These are phyloP conservation scores for Moringa oleifera DNA, from an alignment of 345 rosid genomes.

Conservation along the genomic window DNA sequence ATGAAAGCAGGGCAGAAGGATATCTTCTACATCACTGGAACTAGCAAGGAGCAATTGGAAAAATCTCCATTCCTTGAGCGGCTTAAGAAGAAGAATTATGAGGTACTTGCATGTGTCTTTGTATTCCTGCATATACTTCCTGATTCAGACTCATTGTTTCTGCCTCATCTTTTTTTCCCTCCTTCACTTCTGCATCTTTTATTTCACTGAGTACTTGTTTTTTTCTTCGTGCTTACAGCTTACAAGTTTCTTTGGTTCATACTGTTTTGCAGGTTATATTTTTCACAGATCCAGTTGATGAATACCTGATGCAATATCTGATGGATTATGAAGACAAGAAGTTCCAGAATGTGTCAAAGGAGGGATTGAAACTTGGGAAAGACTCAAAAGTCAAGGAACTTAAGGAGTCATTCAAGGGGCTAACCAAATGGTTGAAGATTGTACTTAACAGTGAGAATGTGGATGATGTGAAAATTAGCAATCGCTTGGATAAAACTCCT, in stretches of 20 bases:
- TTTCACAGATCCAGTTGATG: slow-evolving; percentile 97
- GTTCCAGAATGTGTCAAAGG: slow-evolving; percentile 95
- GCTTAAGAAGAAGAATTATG: slow-evolving; percentile 88
- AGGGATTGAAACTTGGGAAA: slow-evolving; percentile 84
- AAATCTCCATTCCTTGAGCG: slow-evolving; percentile 95
- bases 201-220: background rate
- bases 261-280: slow-evolving; percentile 69
- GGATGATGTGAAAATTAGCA: slow-evolving; percentile 90
- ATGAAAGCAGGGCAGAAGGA: slow-evolving; percentile 87
- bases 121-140: background rate
- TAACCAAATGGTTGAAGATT: slow-evolving; percentile 93
- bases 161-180: background rate
- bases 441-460: slow-evolving; percentile 72
- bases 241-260: background rate
- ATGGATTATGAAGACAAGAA: slow-evolving; percentile 94
- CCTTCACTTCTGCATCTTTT: background rate
- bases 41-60: slow-evolving; percentile 87
- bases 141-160: background rate
- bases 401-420: slow-evolving; percentile 88
- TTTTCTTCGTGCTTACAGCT: too few relatives aligned
- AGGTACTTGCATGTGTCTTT: slow-evolving; percentile 34
- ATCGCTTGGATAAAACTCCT: slow-evolving; percentile 85
- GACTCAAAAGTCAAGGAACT: slow-evolving; percentile 75
- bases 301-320: slow-evolving; percentile 95
- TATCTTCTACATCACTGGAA: slow-evolving; percentile 91